A percentile compares a stretch with the other conserved stretches of the same genome.
phyloP scores from a whole-genome alignment of 1,139 yeast genomes.

The Debaryomyces robertsiae region DNA sequence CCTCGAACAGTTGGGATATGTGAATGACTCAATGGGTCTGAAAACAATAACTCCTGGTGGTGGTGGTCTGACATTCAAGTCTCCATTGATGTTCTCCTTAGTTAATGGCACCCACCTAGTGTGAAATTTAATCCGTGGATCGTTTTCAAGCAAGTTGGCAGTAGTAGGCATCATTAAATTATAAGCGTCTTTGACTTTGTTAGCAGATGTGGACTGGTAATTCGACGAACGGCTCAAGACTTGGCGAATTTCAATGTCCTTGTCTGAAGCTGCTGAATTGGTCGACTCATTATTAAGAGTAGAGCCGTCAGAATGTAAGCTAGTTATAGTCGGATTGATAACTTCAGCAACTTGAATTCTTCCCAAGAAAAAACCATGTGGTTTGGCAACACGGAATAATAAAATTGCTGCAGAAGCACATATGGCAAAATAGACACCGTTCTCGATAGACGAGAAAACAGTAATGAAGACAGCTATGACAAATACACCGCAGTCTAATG shows the following conservation, averaged over 20 bases:
- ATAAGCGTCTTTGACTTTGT: conserved; percentile 12
- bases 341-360: conserved; percentile 70
- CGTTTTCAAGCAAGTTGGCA: conserved; percentile 25
- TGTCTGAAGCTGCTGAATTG: conserved; percentile 18
- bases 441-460: conserved; percentile 79
- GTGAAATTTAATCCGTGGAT: conserved; percentile 50
- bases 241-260: conserved; percentile 47
- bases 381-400: conserved; percentile 74
- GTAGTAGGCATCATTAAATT: conserved; percentile 22
- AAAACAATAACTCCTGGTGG: conserved; percentile 91
- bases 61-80: conserved; percentile 66
- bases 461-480: conserved; percentile 76
- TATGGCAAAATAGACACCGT: conserved; percentile 88
- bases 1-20: conserved; percentile 77
- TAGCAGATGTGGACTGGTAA: conserved; percentile 19
- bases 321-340: conserved; percentile 53
- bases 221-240: conserved; percentile 33
- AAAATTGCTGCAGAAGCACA: conserved; percentile 80
- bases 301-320: conserved; percentile 15
- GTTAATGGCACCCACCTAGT: conserved; percentile 82
- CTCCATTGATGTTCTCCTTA: conserved; percentile 57
- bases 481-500: conserved; percentile 77
- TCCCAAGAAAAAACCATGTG: conserved; percentile 83
- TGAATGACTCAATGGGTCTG: conserved; percentile 78
- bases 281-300: conserved; percentile 7